phyloP scores from a whole-genome alignment of 2,329 filamentous ascomycete species.

The Botryotinia convoluta region DNA sequence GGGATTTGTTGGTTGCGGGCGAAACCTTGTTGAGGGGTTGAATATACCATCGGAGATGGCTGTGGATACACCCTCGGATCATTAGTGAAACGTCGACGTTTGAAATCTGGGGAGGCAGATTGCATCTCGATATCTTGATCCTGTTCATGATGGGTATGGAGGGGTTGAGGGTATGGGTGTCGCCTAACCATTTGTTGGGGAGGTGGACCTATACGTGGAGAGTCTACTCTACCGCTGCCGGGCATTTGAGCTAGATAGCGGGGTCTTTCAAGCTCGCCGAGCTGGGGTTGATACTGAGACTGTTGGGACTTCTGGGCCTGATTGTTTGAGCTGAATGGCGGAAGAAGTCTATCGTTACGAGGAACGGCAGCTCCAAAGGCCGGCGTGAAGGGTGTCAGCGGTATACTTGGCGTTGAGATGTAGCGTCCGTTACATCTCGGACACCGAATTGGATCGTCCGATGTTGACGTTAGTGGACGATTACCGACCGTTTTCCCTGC shows the following conservation, averaged over 20 bases:
- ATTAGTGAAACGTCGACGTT: conserved; percentile 60
- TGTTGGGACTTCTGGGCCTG: background rate
- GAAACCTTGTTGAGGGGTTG: conserved; percentile 29
- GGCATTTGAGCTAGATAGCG: conserved; percentile 30
- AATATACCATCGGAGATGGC: conserved; percentile 41
- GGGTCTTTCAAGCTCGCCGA: conserved; percentile 26
- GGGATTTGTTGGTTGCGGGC: conserved; percentile 29
- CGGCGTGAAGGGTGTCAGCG: conserved; percentile 35
- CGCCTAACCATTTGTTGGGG: conserved; percentile 29
- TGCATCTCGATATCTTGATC: conserved; percentile 43
- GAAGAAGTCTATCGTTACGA: conserved; percentile 27
- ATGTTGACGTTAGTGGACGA: conserved; percentile 33
- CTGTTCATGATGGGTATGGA: conserved; percentile 37
- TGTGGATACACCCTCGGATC: conserved; percentile 41
- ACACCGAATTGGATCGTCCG: conserved; percentile 58
- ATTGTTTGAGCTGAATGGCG: conserved; percentile 25
- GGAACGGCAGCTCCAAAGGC: conserved; percentile 22
- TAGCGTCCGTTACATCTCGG: conserved; percentile 64
- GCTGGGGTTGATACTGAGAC: conserved; percentile 21
- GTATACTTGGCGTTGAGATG: conserved; percentile 38
- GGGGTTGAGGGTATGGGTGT: conserved; percentile 29
- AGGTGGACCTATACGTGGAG: conserved; percentile 27
- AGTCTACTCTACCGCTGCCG: conserved; percentile 30
- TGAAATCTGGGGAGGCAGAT: conserved; percentile 54
- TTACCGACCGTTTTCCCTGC: conserved; percentile 34